phyloP scores from a whole-genome alignment of 371 early-diverging fungal species.

The Mortierella sp. region DNA sequence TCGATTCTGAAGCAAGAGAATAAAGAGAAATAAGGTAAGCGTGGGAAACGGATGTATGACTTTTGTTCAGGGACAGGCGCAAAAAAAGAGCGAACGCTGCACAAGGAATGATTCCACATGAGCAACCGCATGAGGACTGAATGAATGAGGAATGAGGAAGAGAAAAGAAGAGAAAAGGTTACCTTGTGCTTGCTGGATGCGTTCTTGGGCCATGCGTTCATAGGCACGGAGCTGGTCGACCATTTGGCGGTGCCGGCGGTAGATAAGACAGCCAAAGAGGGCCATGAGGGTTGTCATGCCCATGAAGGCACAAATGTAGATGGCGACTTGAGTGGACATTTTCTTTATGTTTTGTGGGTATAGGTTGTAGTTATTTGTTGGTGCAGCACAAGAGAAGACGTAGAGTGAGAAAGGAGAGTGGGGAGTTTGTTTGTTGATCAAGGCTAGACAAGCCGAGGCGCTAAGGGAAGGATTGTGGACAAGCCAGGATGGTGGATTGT shows the following conservation, averaged over 20 bases:
- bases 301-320: slow-evolving; percentile 23
- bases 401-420: not conserved
- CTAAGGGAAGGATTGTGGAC: not conserved
- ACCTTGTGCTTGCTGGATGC: slow-evolving; percentile 20
- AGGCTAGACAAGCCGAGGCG: not conserved
- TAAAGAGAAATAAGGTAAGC: not conserved
- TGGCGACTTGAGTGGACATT: slow-evolving; percentile 12
- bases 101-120: not conserved
- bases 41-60: not conserved
- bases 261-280: slow-evolving; percentile 9
- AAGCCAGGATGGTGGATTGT: not conserved
- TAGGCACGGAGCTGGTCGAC: not conserved
- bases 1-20: not conserved
- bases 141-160: not conserved
- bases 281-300: slow-evolving; percentile 18
- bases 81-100: not conserved
- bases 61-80: not conserved
- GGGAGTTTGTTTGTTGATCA: not conserved
- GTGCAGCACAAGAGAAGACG: not conserved
- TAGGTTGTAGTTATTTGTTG: not conserved
- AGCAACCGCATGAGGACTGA: not conserved
- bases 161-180: not conserved
- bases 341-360: not conserved
- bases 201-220: not conserved
- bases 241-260: slow-evolving; percentile 7